A percentile compares a stretch with the other conserved stretches of the same genome.
phyloP scores from a whole-genome alignment of 2,329 filamentous ascomycete species.

The Neocucurbitaria cava region DNA sequence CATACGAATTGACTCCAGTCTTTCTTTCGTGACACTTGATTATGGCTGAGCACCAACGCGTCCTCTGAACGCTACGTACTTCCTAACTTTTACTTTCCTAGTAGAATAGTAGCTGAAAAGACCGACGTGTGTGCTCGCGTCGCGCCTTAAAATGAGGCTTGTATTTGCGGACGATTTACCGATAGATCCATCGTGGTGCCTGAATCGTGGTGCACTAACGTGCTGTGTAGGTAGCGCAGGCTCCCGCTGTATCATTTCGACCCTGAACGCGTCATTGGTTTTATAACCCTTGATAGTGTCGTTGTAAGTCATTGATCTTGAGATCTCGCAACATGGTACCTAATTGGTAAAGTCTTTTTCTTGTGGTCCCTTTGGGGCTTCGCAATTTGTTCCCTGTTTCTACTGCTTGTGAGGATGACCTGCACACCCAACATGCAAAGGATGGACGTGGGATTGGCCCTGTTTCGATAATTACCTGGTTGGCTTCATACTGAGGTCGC shows the following conservation, averaged over 20 bases:
- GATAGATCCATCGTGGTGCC: not conserved
- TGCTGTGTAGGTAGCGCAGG: not conserved
- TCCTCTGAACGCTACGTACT: not conserved
- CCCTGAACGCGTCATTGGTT: not conserved
- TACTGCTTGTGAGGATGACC: slow-evolving; percentile 1
- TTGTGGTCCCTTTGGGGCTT: not conserved
- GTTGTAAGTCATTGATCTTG: not conserved
- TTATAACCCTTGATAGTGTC: not conserved
- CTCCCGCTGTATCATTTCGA: not conserved
- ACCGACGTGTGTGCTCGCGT: not conserved
- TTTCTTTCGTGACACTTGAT: not conserved
- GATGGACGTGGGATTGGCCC: not conserved
- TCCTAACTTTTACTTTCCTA: not conserved
- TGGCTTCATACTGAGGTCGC: not conserved
- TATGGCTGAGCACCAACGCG: not conserved
- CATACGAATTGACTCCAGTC: not conserved
- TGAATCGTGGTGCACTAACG: not conserved
- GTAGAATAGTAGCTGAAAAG: not conserved
- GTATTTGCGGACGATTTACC: not conserved
- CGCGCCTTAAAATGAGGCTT: not conserved
- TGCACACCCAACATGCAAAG: slow-evolving; percentile 1
- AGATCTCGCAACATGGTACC: not conserved
- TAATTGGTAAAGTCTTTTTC: not conserved
- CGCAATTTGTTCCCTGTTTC: slow-evolving; percentile 1
- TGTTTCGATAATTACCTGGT: not conserved